Base-by-base conservation (phyloP, 371 early-diverging fungal genomes). In the Rhizopus delemar region DNA sequence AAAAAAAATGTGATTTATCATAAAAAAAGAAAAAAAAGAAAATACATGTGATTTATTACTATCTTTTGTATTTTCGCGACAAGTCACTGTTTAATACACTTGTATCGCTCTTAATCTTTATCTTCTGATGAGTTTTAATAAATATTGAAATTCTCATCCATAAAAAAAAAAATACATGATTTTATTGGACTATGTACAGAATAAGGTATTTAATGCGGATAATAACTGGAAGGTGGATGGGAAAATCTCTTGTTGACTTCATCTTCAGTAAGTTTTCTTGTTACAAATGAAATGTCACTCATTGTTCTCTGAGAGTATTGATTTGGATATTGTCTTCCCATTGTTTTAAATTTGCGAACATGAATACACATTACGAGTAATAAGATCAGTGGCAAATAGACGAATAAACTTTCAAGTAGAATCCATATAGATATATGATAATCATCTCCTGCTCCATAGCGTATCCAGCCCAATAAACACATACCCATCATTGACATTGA, bases 391-490 rank as follows among this genome's bases (percentile, higher is more conserved):
- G 68, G 68, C 8, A 57, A 28, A 46, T 68, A 60, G 0, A 68
- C 59, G 8, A 59, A 22, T 4, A 68, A 13, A 3, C 57, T 56
- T 13, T 68, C 68, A 3, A 68, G n/a, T 8, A 56, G 9, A 4
- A 68, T 52, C 68, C 68, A 68, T 1, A 35, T 41, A 7, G 55
- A 33, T 8, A 57, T 22, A 11, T 49, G 13, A 5, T 50, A 28
- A 11, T 5, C 34, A 11, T 29, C 8, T 15, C 12, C 12, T 2
- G 31, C 16, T 28, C 51, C 43, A 48, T 58, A 71, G 39, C 58
- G 63, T 5, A 68, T 34, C 75, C 75, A 75, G 15, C 57, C 51
- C 36, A 64, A 53, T 3, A 50, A 8, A 32, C 61, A 56, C 53
- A 67, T 67, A 16, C 72, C 72, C 3, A 39, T 39, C 60, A 67